Evolutionary conservation across 2,329 filamentous ascomycete species (phyloP), one percentile per base, ranked within the genome.

Genomic region (Fusarium mangiferae): DNA sequence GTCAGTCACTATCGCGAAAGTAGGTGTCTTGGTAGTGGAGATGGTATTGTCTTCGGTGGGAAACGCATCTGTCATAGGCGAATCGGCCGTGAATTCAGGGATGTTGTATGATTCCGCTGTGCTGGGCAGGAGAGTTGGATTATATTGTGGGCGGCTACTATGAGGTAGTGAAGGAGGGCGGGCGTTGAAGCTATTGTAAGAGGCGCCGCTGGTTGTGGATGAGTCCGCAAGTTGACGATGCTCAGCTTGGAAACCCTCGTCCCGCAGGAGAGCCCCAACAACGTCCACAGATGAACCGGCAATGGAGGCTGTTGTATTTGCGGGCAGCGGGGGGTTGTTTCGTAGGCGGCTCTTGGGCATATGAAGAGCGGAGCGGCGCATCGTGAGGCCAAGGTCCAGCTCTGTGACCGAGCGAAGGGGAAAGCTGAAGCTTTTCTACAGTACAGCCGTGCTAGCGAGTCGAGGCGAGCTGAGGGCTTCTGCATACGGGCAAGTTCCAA

Each of bases 401-500:
- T 61, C 51, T 38, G 48, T n/a, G 38, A 57, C 36, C 36, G 30
- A 59, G 65, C 35, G 57, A 66, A 57, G 55, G 68, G 68, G 54
- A 48, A 54, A 62, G 39, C 57, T 39, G 56, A 68, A 62, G 56
- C 66, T 73, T 70, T 77, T 77, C 69, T 68, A 73, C 66, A 68
- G 63, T 52, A 49, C 61, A 57, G 68, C 67, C 54, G 59, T 70
- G 49, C 51, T 58, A 68, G 44, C 46, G 59, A 66, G 39, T 48
- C 41, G 41, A 46, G 45, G 46, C 41, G 46, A 59, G 59, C 63
- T 63, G 71, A 64, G 15, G 51, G 56, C 62, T 72, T 73, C 75
- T 77, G 75, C 77, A 78, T 78, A 45, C 57, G 69, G 72, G 45
- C 68, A 75, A 62, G 73, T 45, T 68, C 51, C 58, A 64, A 65